phyloP scores from a whole-genome alignment of 345 rosid species.

The Bruguiera parviflora region DNA sequence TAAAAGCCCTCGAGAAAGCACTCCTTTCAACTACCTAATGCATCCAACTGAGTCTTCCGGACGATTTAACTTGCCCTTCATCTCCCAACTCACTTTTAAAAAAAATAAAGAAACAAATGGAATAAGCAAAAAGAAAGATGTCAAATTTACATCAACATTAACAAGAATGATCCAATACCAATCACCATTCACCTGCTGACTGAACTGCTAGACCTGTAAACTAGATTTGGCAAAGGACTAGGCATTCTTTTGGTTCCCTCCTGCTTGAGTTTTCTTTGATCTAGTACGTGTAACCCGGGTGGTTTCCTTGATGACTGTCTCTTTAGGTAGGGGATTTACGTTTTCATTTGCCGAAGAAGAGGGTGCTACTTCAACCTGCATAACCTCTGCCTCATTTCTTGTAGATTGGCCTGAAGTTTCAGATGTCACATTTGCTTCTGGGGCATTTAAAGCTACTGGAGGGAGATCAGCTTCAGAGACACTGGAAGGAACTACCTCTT shows the following conservation, averaged over 20 bases:
- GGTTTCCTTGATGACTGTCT: constrained; percentile 48
- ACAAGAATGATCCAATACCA: constrained; percentile 20
- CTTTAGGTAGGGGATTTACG: constrained; percentile 43
- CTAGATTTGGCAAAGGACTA: constrained; percentile 10
- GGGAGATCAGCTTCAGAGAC: constrained; percentile 35
- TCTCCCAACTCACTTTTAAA: constrained; percentile 16
- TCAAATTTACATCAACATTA: constrained; percentile 44
- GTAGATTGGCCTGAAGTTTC: constrained; percentile 31
- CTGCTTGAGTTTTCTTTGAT: constrained; percentile 52
- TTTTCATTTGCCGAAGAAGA: constrained; percentile 40
- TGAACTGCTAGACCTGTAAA: constrained; percentile 22
- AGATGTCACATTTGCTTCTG: constrained; percentile 32
- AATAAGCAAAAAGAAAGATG: constrained; percentile 22
- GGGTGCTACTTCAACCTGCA: constrained; percentile 38
- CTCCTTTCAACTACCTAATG: too few species aligned
- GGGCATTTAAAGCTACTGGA: constrained; percentile 22
- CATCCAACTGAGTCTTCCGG: too few species aligned
- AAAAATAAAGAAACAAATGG: constrained; percentile 43
- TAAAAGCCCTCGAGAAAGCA: too few species aligned
- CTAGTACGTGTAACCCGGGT: constrained; percentile 36
- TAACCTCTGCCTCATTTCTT: constrained; percentile 40
- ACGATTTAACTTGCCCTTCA: too few species aligned
- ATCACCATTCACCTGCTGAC: constrained; percentile 32
- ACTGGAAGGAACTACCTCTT: constrained; percentile 38
- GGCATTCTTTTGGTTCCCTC: constrained; percentile 20